A percentile compares a stretch with the other conserved stretches of the same genome.
phyloP scores from a whole-genome alignment of 169 alveolate genomes.

The Cyclospora cayetanensis region DNA sequence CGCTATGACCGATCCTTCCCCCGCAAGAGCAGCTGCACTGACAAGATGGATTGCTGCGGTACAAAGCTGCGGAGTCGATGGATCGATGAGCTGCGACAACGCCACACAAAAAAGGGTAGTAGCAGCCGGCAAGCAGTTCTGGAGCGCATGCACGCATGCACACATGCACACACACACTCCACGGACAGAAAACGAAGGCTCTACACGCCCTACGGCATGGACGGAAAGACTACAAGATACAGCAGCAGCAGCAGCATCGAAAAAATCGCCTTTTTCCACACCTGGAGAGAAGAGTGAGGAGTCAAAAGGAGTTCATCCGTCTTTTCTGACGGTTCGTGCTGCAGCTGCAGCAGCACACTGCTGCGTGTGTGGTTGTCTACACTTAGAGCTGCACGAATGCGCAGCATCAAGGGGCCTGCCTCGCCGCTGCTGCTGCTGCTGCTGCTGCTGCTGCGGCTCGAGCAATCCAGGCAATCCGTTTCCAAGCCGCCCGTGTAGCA shows the following conservation, averaged over 20 bases:
- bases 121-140: slow-evolving; percentile 12
- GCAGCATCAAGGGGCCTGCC: slow-evolving; percentile 12
- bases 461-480: background rate
- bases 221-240: background rate
- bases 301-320: slow-evolving; percentile 9
- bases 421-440: slow-evolving; percentile 1
- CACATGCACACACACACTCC: background rate
- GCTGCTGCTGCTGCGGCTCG: slow-evolving; percentile 63
- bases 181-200: background rate
- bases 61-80: background rate
- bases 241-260: background rate
- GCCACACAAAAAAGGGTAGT: background rate
- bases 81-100: background rate
- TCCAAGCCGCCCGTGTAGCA: background rate
- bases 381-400: slow-evolving; percentile 26
- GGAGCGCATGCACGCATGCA: background rate
- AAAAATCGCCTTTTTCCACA: background rate
- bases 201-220: background rate
- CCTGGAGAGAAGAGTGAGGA: slow-evolving; percentile 27
- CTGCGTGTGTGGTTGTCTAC: slow-evolving; percentile 6
- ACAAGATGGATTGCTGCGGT: slow-evolving; percentile 38
- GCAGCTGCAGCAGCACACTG: slow-evolving; percentile 55
- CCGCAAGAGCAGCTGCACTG: background rate
- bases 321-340: background rate
- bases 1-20: slow-evolving; percentile 51